phyloP scores from a whole-genome alignment of 208 protist species.

The Eutreptiella sp. region DNA sequence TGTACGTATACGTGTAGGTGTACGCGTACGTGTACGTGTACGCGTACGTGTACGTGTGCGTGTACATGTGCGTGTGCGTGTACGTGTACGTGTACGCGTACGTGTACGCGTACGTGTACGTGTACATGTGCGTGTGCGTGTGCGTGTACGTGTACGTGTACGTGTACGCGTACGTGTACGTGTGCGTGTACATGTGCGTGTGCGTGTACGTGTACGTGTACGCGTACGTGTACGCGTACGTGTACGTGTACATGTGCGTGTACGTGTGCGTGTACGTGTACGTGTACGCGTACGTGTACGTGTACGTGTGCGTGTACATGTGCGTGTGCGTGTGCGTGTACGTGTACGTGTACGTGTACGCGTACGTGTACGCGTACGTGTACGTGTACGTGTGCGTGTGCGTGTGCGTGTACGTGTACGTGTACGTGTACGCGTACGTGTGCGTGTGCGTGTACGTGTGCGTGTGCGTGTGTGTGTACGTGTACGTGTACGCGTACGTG shows the following conservation, averaged over 20 bases:
- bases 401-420: not conserved
- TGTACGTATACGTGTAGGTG: no score
- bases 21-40: not conserved
- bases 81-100: not conserved
- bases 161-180: not conserved
- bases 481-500: not conserved
- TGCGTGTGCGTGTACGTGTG: not conserved
- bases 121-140: not conserved
- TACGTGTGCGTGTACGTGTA: not conserved
- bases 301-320: not conserved
- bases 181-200: not conserved
- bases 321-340: not conserved
- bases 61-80: not conserved
- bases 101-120: not conserved
- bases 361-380: not conserved
- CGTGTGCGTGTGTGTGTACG: not conserved
- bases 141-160: not conserved
- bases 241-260: not conserved
- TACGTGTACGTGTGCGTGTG: not conserved
- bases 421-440: not conserved
- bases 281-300: not conserved
- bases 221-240: not conserved
- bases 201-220: not conserved
- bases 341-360: not conserved
- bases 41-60: not conserved